These are phyloP conservation scores for Alloteropsis angusta DNA, from an alignment of 202 grass and related monocot species.

Conservation along the genomic window DNA sequence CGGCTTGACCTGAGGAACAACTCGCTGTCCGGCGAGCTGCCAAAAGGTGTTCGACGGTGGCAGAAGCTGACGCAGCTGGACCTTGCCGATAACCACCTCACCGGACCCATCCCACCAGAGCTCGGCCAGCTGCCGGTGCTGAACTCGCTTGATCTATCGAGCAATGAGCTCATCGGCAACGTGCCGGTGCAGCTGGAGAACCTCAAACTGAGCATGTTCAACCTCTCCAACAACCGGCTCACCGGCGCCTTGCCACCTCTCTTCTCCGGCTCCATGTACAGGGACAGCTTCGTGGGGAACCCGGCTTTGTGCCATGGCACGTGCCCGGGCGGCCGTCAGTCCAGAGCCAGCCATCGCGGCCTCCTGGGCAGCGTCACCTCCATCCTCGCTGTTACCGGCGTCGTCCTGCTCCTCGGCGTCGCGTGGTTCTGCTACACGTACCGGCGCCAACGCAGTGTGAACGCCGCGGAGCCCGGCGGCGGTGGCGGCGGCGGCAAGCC, in stretches of 20 bases:
- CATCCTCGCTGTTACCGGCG: conserved; percentile 17
- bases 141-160: conserved; percentile 66
- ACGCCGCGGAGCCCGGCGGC: neutral
- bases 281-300: conserved; percentile 55
- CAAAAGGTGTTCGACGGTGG: conserved; percentile 41
- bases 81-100: conserved; percentile 41
- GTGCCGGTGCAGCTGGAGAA: conserved; percentile 60
- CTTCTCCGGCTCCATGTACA: conserved; percentile 29
- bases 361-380: conserved; percentile 13
- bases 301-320: conserved; percentile 34
- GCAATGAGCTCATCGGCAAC: conserved; percentile 47
- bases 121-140: conserved; percentile 55
- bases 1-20: conserved; percentile 60
- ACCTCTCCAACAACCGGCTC: conserved; percentile 68
- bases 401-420: conserved; percentile 34
- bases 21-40: conserved; percentile 52
- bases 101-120: conserved; percentile 40
- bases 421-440: conserved; percentile 31
- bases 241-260: conserved; percentile 44
- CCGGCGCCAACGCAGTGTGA: neutral
- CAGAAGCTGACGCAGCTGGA: conserved; percentile 50
- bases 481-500: conserved; percentile 10
- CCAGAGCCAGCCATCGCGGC: neutral
- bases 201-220: conserved; percentile 60
- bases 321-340: neutral